These are phyloP conservation scores for Saccharomyces hybrid DNA, from an alignment of 1,139 yeast genomes.

Conservation along the genomic window DNA sequence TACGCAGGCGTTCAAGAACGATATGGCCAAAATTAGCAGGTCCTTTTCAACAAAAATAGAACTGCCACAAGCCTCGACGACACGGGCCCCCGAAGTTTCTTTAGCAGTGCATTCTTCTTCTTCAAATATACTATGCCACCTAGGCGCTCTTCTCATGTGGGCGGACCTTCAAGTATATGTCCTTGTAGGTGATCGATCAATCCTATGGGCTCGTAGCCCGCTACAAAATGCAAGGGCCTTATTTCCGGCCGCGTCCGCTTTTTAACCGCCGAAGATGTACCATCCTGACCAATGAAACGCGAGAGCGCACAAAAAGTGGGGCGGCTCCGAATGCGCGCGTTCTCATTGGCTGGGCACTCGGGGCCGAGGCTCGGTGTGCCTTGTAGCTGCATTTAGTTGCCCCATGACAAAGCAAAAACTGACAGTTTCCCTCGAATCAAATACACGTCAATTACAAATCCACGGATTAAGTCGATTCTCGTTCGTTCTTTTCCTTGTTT, in stretches of 20 bases:
- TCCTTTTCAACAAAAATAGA: no score
- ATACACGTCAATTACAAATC: not conserved
- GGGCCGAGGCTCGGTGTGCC: constrained; percentile 1
- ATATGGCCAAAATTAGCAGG: no score
- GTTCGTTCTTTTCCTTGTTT: not conserved
- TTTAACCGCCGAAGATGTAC: not conserved
- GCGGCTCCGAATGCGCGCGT: not conserved
- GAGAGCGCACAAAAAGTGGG: constrained; percentile 1
- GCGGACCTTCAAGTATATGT: no score
- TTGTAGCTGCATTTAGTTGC: not conserved
- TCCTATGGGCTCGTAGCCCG: not conserved
- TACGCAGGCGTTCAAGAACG: no score
- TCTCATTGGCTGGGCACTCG: not conserved
- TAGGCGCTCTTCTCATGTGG: no score
- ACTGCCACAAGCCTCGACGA: no score
- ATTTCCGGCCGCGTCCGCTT: not conserved
- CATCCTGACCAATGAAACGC: not conserved
- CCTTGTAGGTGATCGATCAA: no score
- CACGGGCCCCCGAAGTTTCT: no score
- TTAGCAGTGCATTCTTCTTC: no score
- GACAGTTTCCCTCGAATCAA: not conserved
- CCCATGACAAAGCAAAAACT: not conserved
- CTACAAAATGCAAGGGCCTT: not conserved
- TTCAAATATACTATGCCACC: no score
- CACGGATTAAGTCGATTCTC: not conserved